Evolutionary conservation across 2,329 filamentous ascomycete genomes (phyloP).

Genomic region (Aspergillus clavatus): DNA sequence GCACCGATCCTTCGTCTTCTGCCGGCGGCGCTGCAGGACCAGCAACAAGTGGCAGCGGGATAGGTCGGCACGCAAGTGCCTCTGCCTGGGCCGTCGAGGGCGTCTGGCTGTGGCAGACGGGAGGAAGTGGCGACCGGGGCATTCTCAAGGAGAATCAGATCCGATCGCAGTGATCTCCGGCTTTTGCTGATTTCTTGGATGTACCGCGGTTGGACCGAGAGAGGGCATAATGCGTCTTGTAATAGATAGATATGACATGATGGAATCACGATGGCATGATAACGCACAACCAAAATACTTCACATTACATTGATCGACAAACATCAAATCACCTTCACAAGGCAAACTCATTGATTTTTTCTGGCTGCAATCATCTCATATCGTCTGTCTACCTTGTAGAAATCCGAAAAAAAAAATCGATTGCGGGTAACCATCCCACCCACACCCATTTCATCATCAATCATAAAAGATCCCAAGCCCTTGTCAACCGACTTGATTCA

Average conservation of each 20-base stretch:
- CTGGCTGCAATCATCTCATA: too few species aligned
- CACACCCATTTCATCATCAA: too few species aligned
- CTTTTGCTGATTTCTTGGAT: background rate
- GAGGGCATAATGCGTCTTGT: background rate
- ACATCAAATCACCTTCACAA: too few species aligned
- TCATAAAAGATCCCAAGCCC: too few species aligned
- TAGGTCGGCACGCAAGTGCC: slow-evolving; percentile 66
- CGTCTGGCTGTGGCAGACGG: slow-evolving; percentile 79
- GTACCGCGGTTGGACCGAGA: background rate
- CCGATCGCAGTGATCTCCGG: slow-evolving; percentile 21
- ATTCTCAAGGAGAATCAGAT: slow-evolving; percentile 33
- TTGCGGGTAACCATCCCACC: too few species aligned
- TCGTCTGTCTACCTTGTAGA: too few species aligned
- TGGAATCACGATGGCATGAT: slow-evolving; percentile 17
- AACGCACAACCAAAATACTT: too few species aligned
- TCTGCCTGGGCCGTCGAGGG: slow-evolving; percentile 83
- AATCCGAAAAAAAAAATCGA: too few species aligned
- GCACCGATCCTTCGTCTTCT: background rate
- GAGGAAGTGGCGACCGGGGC: slow-evolving; percentile 49
- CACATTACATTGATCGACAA: too few species aligned
- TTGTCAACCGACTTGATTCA: too few species aligned
- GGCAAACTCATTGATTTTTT: too few species aligned
- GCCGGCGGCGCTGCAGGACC: background rate
- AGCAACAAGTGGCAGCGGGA: slow-evolving; percentile 16
- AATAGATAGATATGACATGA: slow-evolving; percentile 3